Base-by-base conservation (phyloP, 1,284 basidiomycete species). In the Tylopilus sp. region DNA sequence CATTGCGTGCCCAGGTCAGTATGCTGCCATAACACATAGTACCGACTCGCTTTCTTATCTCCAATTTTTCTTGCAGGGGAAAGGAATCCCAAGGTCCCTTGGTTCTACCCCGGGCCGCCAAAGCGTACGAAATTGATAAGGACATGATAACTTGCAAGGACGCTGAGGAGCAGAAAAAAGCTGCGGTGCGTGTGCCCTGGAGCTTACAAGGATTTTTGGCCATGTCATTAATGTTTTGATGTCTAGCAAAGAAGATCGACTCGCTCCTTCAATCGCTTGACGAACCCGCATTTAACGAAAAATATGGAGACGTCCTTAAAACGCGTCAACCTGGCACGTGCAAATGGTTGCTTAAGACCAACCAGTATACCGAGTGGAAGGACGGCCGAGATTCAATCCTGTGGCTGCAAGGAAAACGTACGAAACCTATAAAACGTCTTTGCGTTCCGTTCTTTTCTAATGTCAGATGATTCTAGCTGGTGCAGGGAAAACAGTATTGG, bases 401-500 rank as follows among this genome's bases (percentile, higher is more conserved):
- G 33, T 67, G 66, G 66, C 49, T 67, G 26, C 44, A 58, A 1
- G 66, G 65, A 6, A 67, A 67, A 64, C 49, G 66, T 64, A 8
- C 41, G 41, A 19, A 5, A 4, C 41, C 53, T 32, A 36, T 54
- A 12, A 22, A 36, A 12, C 10, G 2, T 15, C 9, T 16, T n/a
- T 18, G 32, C 9, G 13, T 33, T 33, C 13, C 5, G 22, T 16
- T 24, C 44, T 22, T 33, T 22, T 6, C 39, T 53, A 36, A 38
- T 47, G 16, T 3, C 16, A 12, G 18, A n/a, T 33, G 24, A 18
- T 49, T 39, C 38, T 15, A 61, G 60, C 53, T 24, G 60, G 60
- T 3, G 53, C 60, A 19, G 60, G 60, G 13, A 61, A 61, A n/a
- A 36, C 60, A 2, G 44, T 61, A 24, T 10, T 61, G 19, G 53